These are phyloP conservation scores for Smithsoniella earleae DNA, from an alignment of 163 green algal genomes.

Conservation along the genomic window DNA sequence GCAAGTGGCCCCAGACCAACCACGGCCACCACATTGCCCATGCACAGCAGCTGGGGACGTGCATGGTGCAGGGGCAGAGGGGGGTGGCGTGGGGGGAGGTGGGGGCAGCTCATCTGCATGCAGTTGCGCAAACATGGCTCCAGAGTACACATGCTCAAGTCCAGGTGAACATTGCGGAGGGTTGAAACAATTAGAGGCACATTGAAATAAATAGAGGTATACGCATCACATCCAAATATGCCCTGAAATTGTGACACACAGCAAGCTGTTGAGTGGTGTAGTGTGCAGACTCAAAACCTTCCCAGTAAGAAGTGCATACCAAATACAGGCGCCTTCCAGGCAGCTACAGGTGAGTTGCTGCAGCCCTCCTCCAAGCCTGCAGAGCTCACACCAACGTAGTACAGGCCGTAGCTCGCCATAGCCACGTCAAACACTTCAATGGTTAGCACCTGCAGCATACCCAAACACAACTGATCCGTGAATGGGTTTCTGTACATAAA, in stretches of 20 bases:
- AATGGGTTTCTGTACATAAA: no score
- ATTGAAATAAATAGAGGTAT: not conserved
- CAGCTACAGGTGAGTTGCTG: not conserved
- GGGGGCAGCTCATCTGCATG: constrained; percentile 5
- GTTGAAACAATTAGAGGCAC: not conserved
- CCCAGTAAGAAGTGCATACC: not conserved
- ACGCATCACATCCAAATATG: not conserved
- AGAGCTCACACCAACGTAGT: not conserved
- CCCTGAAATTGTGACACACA: not conserved
- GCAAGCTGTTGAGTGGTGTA: not conserved
- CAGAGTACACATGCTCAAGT: no score
- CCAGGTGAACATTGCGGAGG: not conserved
- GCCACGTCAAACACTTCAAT: not conserved
- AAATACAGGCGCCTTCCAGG: not conserved
- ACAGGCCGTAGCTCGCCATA: not conserved
- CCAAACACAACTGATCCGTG: no score
- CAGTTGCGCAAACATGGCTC: no score
- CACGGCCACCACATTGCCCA: not conserved
- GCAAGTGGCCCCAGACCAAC: not conserved
- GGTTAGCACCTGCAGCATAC: no score
- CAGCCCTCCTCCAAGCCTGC: not conserved
- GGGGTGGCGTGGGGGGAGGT: not conserved
- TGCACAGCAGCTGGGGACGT: not conserved
- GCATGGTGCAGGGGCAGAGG: not conserved
- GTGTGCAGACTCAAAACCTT: not conserved